Evolutionary conservation across 352 stramenopile species (phyloP).

Genomic region (Globisporangium solare): DNA sequence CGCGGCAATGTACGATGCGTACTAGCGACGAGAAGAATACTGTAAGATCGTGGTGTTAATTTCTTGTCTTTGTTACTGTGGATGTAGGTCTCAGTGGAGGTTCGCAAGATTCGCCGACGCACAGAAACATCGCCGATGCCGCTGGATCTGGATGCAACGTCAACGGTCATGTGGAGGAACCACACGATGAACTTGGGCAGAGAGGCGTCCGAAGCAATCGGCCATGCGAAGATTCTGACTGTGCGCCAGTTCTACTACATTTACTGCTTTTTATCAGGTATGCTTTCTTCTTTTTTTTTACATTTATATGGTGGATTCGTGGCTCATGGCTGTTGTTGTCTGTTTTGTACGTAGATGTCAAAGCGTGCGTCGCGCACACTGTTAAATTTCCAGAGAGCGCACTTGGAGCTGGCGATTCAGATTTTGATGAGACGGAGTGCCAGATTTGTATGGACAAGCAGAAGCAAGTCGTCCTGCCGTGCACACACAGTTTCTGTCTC

Average conservation of each 20-base stretch:
- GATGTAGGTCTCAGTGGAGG: slow-evolving; percentile 44
- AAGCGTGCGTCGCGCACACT: slow-evolving; percentile 55
- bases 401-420: slow-evolving; percentile 21
- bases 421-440: slow-evolving; percentile 77
- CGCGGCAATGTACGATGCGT: slow-evolving; percentile 44
- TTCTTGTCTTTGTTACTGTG: neutral
- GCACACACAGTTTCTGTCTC: slow-evolving; percentile 75
- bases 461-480: slow-evolving; percentile 72
- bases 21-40: neutral
- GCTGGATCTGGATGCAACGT: slow-evolving; percentile 10
- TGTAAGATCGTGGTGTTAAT: neutral
- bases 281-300: slow-evolving; percentile 7
- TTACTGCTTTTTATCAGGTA: slow-evolving; percentile 70
- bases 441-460: slow-evolving; percentile 86
- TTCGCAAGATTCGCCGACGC: slow-evolving; percentile 61
- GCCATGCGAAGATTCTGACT: slow-evolving; percentile 55
- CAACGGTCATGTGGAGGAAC: slow-evolving; percentile 14
- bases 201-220: slow-evolving; percentile 41
- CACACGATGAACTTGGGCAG: slow-evolving; percentile 18
- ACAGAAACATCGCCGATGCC: slow-evolving; percentile 22
- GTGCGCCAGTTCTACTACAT: slow-evolving; percentile 81
- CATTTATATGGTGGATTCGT: neutral
- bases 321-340: slow-evolving; percentile 2
- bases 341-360: slow-evolving; percentile 38
- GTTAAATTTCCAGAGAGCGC: slow-evolving; percentile 45